Conservation (phyloP, 192 early-diverging fungal species). For the Jimgerdemannia flammicorona region DNA sequence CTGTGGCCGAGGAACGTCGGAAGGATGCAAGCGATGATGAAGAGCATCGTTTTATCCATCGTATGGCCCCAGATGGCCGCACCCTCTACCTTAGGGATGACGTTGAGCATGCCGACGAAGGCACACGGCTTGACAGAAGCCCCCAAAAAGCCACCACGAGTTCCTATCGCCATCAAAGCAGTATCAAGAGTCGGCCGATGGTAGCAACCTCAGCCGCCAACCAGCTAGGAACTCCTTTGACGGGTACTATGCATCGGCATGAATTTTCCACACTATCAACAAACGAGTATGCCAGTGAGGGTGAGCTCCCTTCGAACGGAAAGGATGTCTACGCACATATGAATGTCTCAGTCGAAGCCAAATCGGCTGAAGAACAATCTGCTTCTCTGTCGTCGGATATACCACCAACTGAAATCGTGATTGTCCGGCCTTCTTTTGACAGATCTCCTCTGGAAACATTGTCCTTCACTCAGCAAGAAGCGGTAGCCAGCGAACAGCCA, state of each 20-base stretch:
- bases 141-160: background rate
- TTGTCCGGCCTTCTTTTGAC: background rate
- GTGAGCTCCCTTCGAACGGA: no score
- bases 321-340: no score
- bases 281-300: background rate
- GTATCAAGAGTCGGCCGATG: background rate
- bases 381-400: no score
- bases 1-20: background rate
- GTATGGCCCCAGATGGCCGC: background rate
- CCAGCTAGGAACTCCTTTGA: background rate
- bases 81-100: background rate
- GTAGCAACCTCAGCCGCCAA: background rate
- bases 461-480: background rate
- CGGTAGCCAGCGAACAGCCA: background rate
- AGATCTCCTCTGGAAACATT: background rate
- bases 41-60: background rate
- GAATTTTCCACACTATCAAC: background rate
- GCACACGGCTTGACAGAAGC: background rate
- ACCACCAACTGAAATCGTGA: background rate
- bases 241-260: background rate
- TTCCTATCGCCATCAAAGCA: background rate
- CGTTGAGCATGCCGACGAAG: background rate
- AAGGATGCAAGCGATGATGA: background rate
- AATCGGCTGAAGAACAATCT: no score
- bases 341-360: no score